Base-by-base conservation (phyloP, 1,284 basidiomycete species). In the Leccinum ponderosum region DNA sequence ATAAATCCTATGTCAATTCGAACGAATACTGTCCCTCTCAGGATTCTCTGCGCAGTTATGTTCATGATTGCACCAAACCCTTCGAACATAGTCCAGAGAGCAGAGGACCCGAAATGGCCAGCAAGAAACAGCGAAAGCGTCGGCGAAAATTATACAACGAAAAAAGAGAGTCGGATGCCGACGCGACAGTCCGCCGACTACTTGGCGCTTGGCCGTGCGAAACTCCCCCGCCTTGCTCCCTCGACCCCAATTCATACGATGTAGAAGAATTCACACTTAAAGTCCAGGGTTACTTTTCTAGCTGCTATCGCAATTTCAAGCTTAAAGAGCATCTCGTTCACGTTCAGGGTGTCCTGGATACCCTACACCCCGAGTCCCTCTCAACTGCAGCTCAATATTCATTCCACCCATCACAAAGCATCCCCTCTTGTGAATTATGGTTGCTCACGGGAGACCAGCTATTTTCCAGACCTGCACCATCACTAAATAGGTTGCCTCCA, bases 41-140 rank as follows among this genome's bases (percentile, higher is more conserved):
- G 12, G 11, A 5, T 3, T 37, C 9, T 17, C 17, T 70, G 17
- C 15, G 8, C 3, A 2, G 1, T 4, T 44, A 60, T 27, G 47
- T 68, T 50, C 8, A 1, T 7, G n/a, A 27, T 20, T 37, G 68
- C 15, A 54, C 61, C 12, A 8, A 17, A n/a, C n/a, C 53, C 0
- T 65, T 64, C 15, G 52, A 66, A 29, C 2, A 12, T 7, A 68
- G 67, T 22, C 61, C 56, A 2, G 68, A 69, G 42, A 53, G 58
- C 17, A 15, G 29, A 2, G 37, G 17, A 29, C 8, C 27, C 22
- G 53, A 11, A n/a, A 3, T 2, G 1, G 37, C 3, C 2, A n/a
- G 9, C 7, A 68, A 15, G 20, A 20, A 20, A 6, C 48, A 58
- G 20, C 53, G 31, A 33, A 31, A 22, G 8, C 59, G 48, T 25